These are phyloP conservation scores for Tricholoma matsutake DNA, from an alignment of 768 basidiomycete genomes.

Conservation along the genomic window DNA sequence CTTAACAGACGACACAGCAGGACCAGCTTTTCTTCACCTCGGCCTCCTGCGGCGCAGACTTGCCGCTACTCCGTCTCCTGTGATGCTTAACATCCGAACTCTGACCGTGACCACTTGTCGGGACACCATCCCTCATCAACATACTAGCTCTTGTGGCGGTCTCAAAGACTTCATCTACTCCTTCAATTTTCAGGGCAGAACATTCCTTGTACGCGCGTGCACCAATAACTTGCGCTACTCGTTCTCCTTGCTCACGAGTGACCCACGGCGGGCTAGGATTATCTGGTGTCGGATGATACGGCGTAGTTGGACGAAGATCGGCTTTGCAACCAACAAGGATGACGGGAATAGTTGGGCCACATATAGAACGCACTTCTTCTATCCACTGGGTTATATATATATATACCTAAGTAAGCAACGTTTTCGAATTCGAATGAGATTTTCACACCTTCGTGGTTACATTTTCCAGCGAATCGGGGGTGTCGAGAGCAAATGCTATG, in stretches of 20 bases:
- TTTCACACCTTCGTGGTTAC: constrained; percentile 83
- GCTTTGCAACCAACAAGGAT: constrained; percentile 96
- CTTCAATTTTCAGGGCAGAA: constrained; percentile 84
- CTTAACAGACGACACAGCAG: constrained; percentile 70
- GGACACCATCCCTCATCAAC: constrained; percentile 87
- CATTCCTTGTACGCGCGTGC: constrained; percentile 96
- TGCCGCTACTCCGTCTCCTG: constrained; percentile 53
- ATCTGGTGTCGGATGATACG: constrained; percentile 43
- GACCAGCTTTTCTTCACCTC: constrained; percentile 55
- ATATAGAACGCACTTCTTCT: constrained; percentile 96
- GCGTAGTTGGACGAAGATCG: constrained; percentile 72
- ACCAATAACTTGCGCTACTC: constrained; percentile 79
- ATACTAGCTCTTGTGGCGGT: constrained; percentile 95
- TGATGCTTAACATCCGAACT: constrained; percentile 42
- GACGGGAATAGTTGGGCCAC: constrained; percentile 89
- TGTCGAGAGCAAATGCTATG: constrained; percentile 95
- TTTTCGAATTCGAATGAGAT: background rate
- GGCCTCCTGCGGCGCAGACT: constrained; percentile 37
- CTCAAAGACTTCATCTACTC: constrained; percentile 97
- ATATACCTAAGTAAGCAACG: constrained; percentile 12
- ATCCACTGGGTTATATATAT: constrained; percentile 76
- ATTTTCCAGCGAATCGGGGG: constrained; percentile 95
- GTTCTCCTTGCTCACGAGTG: constrained; percentile 76
- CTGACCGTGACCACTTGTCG: constrained; percentile 39
- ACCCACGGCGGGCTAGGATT: constrained; percentile 51